phyloP scores from a whole-genome alignment of 768 basidiomycete genomes.

The Panaeolus cyanescens region DNA sequence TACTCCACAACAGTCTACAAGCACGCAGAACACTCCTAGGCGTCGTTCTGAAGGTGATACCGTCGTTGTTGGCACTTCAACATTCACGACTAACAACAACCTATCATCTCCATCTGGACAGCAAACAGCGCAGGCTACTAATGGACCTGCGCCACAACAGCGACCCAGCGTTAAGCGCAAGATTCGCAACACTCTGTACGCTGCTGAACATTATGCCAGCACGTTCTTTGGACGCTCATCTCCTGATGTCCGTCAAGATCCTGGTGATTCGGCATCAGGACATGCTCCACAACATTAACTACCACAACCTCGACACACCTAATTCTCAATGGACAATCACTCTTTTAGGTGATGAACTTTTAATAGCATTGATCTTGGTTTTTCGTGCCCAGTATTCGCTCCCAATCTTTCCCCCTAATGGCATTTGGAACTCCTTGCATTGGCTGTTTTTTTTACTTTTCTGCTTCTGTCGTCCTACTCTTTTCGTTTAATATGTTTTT shows the following conservation, averaged over 20 bases:
- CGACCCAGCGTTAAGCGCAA: constrained; percentile 56
- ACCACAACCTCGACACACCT: background rate
- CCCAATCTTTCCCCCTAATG: background rate
- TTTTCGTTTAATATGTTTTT: background rate
- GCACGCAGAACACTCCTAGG: background rate
- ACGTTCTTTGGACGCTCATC: constrained; percentile 61
- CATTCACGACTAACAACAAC: constrained; percentile 7
- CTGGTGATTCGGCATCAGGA: background rate
- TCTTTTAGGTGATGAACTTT: background rate
- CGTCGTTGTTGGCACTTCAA: constrained; percentile 39
- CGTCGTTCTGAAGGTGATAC: background rate
- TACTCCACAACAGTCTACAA: background rate
- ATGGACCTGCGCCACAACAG: background rate
- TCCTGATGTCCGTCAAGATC: constrained; percentile 20
- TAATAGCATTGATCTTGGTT: background rate
- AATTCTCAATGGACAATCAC: background rate
- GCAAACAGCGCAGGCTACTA: background rate
- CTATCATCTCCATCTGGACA: constrained; percentile 8
- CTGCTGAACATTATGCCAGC: constrained; percentile 71
- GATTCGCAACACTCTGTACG: constrained; percentile 65
- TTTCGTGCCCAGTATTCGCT: background rate
- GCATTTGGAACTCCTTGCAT: background rate
- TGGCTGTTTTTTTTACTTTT: background rate
- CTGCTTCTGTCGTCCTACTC: background rate
- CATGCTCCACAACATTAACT: background rate